A percentile compares a stretch with the other conserved stretches of the same genome.
Conservation (phyloP, 768 basidiomycete genomes). For the Trametopsis cervina region DNA sequence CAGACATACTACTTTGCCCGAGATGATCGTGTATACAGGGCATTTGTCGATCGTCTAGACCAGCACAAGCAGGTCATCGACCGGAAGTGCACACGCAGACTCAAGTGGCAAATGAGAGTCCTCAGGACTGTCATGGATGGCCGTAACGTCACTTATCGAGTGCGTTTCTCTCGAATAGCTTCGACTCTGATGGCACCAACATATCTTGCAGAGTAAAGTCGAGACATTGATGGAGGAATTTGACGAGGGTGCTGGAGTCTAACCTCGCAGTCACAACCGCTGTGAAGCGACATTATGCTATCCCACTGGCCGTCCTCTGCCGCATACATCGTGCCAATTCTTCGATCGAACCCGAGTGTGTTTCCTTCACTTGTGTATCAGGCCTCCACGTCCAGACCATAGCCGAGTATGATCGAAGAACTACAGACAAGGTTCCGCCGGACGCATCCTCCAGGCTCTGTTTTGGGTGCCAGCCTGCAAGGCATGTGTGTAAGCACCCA, state of each 20-base stretch:
- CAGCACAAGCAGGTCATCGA: constrained; percentile 36
- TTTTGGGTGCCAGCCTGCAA: too few species aligned
- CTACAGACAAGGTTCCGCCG: too few species aligned
- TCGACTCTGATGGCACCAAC: not conserved
- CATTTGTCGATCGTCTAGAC: constrained; percentile 43
- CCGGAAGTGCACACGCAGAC: constrained; percentile 41
- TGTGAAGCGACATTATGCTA: too few species aligned
- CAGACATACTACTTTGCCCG: constrained; percentile 92
- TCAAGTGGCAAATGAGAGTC: constrained; percentile 66
- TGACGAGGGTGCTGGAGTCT: constrained; percentile 40
- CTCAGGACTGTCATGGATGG: constrained; percentile 61
- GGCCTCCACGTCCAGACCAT: too few species aligned
- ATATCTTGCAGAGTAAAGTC: constrained; percentile 45
- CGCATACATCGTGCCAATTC: too few species aligned
- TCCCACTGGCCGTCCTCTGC: too few species aligned
- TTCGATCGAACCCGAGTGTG: too few species aligned
- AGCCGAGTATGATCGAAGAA: too few species aligned
- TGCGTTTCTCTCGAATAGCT: constrained; percentile 26
- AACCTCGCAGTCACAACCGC: too few species aligned
- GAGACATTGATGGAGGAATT: constrained; percentile 54
- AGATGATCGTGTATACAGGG: constrained; percentile 79
- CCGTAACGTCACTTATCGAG: constrained; percentile 57
- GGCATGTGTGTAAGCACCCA: too few species aligned
- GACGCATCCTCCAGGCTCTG: too few species aligned
- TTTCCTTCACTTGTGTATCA: too few species aligned